phyloP scores from a whole-genome alignment of 2,329 filamentous ascomycete species.

The Fusarium sarcochroum region DNA sequence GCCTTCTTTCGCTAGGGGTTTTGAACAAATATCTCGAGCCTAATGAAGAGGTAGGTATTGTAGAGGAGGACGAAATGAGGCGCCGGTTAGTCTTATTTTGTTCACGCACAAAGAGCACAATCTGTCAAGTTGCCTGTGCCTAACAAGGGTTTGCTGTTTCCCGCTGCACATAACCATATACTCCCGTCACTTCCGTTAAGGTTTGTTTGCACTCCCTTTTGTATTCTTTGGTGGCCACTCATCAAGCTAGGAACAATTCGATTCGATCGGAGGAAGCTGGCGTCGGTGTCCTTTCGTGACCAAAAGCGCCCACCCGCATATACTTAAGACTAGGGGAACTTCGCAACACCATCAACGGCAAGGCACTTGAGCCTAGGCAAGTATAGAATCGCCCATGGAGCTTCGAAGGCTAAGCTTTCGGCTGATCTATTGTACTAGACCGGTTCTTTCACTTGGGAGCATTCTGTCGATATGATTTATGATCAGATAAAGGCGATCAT shows the following conservation, averaged over 20 bases:
- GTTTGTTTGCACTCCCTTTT: constrained; percentile 13
- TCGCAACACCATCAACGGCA: background rate
- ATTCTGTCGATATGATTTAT: constrained; percentile 9
- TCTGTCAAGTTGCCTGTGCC: constrained; percentile 13
- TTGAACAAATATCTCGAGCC: background rate
- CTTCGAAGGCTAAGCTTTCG: background rate
- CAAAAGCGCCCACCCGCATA: background rate
- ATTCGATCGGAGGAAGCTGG: background rate
- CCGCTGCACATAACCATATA: constrained; percentile 36
- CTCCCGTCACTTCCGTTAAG: constrained; percentile 18
- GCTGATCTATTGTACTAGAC: background rate
- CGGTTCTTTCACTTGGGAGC: constrained; percentile 8
- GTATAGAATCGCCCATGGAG: background rate
- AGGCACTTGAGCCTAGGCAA: background rate
- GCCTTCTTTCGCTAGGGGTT: background rate
- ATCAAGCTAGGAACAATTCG: background rate
- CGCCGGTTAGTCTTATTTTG: background rate
- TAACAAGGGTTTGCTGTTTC: constrained; percentile 40
- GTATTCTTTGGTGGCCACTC: background rate
- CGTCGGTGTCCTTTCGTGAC: background rate
- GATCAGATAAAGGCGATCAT: constrained; percentile 13
- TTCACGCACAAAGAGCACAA: constrained; percentile 11
- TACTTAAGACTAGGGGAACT: background rate
- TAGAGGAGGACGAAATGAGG: background rate
- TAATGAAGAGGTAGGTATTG: background rate